Percentiles rank a stretch among this genome's conserved stretches.
These are phyloP conservation scores for Diplodia scrobiculata DNA, from an alignment of 2,329 filamentous ascomycete species.

Conservation along the genomic window DNA sequence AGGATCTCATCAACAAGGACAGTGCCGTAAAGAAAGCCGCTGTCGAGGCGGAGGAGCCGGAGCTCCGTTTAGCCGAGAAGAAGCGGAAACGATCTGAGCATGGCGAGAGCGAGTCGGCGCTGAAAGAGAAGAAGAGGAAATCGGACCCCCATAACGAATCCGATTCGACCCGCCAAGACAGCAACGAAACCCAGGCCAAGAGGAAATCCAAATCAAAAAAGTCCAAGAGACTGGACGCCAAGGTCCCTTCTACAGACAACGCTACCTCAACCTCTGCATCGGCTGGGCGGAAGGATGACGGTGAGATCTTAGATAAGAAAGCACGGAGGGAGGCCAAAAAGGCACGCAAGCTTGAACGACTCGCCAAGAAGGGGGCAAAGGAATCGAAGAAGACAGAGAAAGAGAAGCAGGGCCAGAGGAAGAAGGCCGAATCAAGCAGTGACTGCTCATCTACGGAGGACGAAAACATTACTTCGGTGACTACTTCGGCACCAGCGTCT, in stretches of 20 bases:
- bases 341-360: constrained; percentile 50
- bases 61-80: constrained; percentile 26
- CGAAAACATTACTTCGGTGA: constrained; percentile 41
- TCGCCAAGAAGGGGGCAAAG: constrained; percentile 49
- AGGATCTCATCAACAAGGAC: constrained; percentile 43
- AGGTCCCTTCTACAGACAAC: constrained; percentile 30
- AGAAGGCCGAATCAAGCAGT: constrained; percentile 36
- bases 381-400: constrained; percentile 52
- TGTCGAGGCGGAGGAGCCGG: not conserved
- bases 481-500: constrained; percentile 44
- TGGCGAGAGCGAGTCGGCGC: constrained; percentile 38
- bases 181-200: constrained; percentile 23
- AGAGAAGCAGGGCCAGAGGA: constrained; percentile 49
- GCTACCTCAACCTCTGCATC: constrained; percentile 32
- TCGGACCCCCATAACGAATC: constrained; percentile 38
- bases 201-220: constrained; percentile 44
- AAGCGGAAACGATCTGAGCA: constrained; percentile 43
- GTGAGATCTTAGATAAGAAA: constrained; percentile 38
- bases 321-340: constrained; percentile 31
- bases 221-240: constrained; percentile 37
- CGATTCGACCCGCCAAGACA: constrained; percentile 9
- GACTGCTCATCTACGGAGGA: constrained; percentile 31
- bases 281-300: constrained; percentile 49
- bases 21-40: not conserved
- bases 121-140: constrained; percentile 46